Conservation (phyloP, 768 basidiomycete species). For the Psilocybe sp. region DNA sequence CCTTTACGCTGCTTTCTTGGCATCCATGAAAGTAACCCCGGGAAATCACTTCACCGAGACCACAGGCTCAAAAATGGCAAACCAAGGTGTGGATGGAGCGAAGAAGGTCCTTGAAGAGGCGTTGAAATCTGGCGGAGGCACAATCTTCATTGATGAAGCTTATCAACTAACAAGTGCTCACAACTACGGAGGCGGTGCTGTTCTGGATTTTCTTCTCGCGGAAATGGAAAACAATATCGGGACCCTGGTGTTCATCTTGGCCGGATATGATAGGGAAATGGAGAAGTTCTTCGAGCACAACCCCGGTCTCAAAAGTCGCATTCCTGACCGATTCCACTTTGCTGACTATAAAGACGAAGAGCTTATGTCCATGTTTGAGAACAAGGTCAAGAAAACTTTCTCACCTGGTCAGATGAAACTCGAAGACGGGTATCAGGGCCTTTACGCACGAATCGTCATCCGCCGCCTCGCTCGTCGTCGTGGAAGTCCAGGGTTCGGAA, state of each 20-base stretch:
- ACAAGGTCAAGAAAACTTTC: slow-evolving; percentile 43
- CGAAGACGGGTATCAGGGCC: slow-evolving; percentile 50
- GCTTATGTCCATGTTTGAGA: slow-evolving; percentile 52
- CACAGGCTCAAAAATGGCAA: slow-evolving; percentile 56
- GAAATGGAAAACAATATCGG: slow-evolving; percentile 75
- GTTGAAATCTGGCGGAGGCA: slow-evolving; percentile 54
- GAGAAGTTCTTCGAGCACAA: slow-evolving; percentile 78
- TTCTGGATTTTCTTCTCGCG: slow-evolving; percentile 67
- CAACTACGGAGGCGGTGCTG: slow-evolving; percentile 49
- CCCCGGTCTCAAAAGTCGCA: slow-evolving; percentile 66
- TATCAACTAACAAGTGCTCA: slow-evolving; percentile 57
- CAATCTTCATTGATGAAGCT: slow-evolving; percentile 70
- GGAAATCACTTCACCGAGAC: slow-evolving; percentile 57
- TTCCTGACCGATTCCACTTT: slow-evolving; percentile 59
- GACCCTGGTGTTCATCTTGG: slow-evolving; percentile 64
- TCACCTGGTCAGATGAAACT: slow-evolving; percentile 45
- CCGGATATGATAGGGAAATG: slow-evolving; percentile 72
- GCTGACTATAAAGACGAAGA: slow-evolving; percentile 59
- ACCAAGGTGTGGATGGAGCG: slow-evolving; percentile 51
- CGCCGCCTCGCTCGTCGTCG: slow-evolving; percentile 62
- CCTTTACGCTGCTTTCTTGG: slow-evolving; percentile 58
- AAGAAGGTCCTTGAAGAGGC: slow-evolving; percentile 48
- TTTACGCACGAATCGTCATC: slow-evolving; percentile 55
- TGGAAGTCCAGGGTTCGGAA: slow-evolving; percentile 60
- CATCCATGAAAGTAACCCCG: slow-evolving; percentile 52